Conservation (phyloP, 106 monocot species). For the Allium fistulosum region DNA sequence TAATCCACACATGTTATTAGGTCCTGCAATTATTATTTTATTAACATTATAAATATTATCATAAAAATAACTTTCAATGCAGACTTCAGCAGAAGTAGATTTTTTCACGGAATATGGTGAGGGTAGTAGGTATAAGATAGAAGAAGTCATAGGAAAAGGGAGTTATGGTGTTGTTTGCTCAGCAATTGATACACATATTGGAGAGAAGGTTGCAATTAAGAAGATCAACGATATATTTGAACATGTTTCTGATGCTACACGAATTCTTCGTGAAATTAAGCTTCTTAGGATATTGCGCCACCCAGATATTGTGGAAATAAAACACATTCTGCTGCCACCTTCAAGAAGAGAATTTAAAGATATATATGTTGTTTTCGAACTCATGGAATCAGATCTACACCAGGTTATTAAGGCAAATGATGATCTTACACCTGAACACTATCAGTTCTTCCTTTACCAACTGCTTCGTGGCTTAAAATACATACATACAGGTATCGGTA, state of each 20-base stretch:
- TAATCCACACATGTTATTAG: not conserved
- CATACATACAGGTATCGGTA: constrained; percentile 58
- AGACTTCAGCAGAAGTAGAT: constrained; percentile 46
- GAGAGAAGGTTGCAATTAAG: constrained; percentile 79
- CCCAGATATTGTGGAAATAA: constrained; percentile 84
- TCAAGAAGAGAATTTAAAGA: constrained; percentile 79
- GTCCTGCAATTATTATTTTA: not conserved
- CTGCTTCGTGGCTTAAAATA: constrained; percentile 74
- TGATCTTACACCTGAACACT: constrained; percentile 72
- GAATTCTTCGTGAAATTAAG: constrained; percentile 85
- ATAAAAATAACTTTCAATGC: not conserved
- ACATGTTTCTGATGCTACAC: constrained; percentile 76
- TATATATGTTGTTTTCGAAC: constrained; percentile 80
- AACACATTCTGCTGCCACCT: constrained; percentile 65
- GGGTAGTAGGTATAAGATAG: constrained; percentile 60
- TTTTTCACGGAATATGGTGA: constrained; percentile 85
- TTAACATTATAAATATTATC: not conserved
- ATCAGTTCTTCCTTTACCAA: constrained; percentile 82
- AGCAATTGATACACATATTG: constrained; percentile 55
- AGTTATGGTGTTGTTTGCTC: constrained; percentile 89
- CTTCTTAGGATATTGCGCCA: constrained; percentile 71
- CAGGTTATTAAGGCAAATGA: constrained; percentile 86
- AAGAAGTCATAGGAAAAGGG: constrained; percentile 86
- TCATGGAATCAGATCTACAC: constrained; percentile 81
- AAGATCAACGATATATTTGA: constrained; percentile 81